phyloP scores from a whole-genome alignment of 116 monocot species.

The Trichopus zeylanicus region DNA sequence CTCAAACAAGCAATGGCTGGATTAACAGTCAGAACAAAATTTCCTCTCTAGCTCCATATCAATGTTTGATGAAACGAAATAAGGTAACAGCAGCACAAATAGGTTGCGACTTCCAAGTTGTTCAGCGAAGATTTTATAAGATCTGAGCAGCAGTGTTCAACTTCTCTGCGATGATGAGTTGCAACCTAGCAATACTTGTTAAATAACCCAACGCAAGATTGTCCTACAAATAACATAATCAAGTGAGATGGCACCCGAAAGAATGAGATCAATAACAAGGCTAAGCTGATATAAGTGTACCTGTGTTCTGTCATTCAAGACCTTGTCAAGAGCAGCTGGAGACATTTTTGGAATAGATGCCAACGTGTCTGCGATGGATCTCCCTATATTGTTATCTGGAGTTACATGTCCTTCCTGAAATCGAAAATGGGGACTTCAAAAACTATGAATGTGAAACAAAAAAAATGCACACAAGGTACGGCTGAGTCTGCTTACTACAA shows the following conservation, averaged over 20 bases:
- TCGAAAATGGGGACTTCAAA: background rate
- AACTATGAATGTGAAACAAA: background rate
- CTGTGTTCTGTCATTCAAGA: slow-evolving; percentile 90
- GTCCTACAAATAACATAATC: too few species aligned
- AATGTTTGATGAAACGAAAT: too few species aligned
- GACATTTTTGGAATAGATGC: slow-evolving; percentile 67
- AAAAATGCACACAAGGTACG: background rate
- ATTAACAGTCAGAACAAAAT: too few species aligned
- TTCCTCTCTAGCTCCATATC: too few species aligned
- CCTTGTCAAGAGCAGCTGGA: slow-evolving; percentile 74
- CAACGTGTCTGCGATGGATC: slow-evolving; percentile 63
- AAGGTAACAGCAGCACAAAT: too few species aligned
- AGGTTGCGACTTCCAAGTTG: too few species aligned
- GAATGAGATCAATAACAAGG: too few species aligned
- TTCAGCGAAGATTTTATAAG: slow-evolving; percentile 31
- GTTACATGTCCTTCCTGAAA: slow-evolving; percentile 51
- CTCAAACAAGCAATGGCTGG: too few species aligned
- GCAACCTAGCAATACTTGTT: slow-evolving; percentile 71
- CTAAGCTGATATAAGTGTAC: slow-evolving; percentile 23
- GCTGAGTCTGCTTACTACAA: slow-evolving; percentile 45
- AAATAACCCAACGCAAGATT: slow-evolving; percentile 70
- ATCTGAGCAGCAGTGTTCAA: slow-evolving; percentile 95
- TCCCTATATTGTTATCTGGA: slow-evolving; percentile 76
- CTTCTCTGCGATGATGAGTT: slow-evolving; percentile 84
- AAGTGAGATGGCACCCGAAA: too few species aligned